Evolutionary conservation across 1,139 yeast species (phyloP), one percentile per base, ranked within the genome.

Genomic region (Wickerhamiella infanticola): DNA sequence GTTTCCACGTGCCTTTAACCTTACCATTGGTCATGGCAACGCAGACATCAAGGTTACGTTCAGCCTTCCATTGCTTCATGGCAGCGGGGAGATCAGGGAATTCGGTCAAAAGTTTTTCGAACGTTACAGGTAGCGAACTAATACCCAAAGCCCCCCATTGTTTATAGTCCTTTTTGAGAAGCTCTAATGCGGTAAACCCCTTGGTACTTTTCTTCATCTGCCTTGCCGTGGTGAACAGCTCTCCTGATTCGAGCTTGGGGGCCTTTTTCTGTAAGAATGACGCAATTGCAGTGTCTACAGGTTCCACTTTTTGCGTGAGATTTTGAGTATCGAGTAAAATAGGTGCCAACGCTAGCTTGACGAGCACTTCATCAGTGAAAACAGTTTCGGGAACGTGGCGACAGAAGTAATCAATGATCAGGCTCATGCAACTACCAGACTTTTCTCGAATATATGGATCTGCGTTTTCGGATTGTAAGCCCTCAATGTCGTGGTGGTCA

Each of bases 401-500:
- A 51, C 46, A 9, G 54, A 53, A 41, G 39, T 78, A 75, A 45
- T 74, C 72, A 55, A 80, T 73, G 2, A 88, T 81, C 43, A 85
- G 65, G 26, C 85, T 72, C 3, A 85, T 73, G 59, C 95, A 85
- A 46, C 95, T 82, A 0, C 96, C 97, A 44, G 76, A 66, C 2
- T 71, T 63, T 42, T 66, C 63, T 41, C 86, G 68, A 5, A 80
- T 64, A 46, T 93, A 63, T 0, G 95, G 95, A 24, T 68, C 63
- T 8, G 25, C 40, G 1, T 54, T 48, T 0, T 51, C 57, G 4
- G 51, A 49, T 4, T 45, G 39, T 26, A 51, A 49, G 31, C 67
- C 66, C 56, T 81, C 86, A 56, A 85, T 94, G 5, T 70, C 81
- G 59, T 88, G 98, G 58, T 88, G 98, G 58, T 88, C 98, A 35